Percentiles rank a stretch among this genome's conserved stretches.
Conservation (phyloP, 768 basidiomycete species). For the Pluteus cervinus region DNA sequence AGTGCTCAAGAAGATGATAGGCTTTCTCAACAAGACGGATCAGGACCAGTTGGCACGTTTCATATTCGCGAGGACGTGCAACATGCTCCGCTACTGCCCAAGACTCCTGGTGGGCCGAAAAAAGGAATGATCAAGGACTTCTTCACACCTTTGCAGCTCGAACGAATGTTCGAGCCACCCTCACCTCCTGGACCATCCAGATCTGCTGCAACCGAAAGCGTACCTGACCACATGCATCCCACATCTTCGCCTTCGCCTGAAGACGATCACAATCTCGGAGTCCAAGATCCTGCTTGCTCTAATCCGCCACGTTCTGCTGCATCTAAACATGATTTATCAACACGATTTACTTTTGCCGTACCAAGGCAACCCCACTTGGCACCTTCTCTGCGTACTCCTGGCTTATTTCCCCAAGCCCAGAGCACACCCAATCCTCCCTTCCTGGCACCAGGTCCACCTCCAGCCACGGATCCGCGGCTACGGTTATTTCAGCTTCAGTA, state of each 20-base stretch:
- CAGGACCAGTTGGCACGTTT: slow-evolving; percentile 58
- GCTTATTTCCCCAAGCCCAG: slow-evolving; percentile 46
- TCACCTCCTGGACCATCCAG: slow-evolving; percentile 65
- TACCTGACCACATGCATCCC: slow-evolving; percentile 10
- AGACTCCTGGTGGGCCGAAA: slow-evolving; percentile 58
- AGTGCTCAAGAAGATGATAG: slow-evolving; percentile 24
- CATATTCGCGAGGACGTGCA: slow-evolving; percentile 66
- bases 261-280: no score
- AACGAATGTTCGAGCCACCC: slow-evolving; percentile 92
- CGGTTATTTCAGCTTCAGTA: slow-evolving; percentile 92
- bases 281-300: no score
- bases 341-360: slow-evolving; percentile 76
- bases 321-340: no score
- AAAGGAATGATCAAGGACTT: slow-evolving; percentile 69
- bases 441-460: slow-evolving; percentile 20
- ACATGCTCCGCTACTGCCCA: slow-evolving; percentile 48
- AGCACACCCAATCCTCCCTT: slow-evolving; percentile 49
- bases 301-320: no score
- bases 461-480: slow-evolving; percentile 64
- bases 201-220: slow-evolving; percentile 10
- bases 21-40: slow-evolving; percentile 19
- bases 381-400: slow-evolving; percentile 19
- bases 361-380: slow-evolving; percentile 32
- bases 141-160: slow-evolving; percentile 83
- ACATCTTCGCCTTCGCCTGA: slow-evolving; percentile 8